phyloP scores from a whole-genome alignment of 2,329 filamentous ascomycete genomes.

The Alternaria burnsii region DNA sequence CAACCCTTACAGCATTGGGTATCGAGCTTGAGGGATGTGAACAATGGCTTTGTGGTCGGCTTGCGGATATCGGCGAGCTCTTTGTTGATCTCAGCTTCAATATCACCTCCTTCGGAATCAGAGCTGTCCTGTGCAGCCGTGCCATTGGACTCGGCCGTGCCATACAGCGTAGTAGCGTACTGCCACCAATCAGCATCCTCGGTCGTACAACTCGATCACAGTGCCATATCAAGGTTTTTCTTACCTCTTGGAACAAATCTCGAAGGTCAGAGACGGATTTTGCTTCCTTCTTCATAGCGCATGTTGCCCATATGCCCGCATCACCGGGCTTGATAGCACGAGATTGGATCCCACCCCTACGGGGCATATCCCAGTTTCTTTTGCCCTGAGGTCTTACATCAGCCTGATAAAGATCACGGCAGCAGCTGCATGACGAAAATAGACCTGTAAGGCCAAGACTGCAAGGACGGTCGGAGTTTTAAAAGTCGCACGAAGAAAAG shows the following conservation, averaged over 20 bases:
- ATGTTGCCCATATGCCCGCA: conserved; percentile 80
- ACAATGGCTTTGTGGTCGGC: conserved; percentile 58
- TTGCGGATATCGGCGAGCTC: conserved; percentile 73
- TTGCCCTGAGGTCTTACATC: conserved; percentile 46
- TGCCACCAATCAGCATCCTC: conserved; percentile 58
- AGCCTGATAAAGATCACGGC: conserved; percentile 20
- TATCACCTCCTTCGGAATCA: conserved; percentile 60
- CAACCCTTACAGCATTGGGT: conserved; percentile 61
- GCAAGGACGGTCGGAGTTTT: conserved; percentile 15
- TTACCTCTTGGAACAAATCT: conserved; percentile 71
- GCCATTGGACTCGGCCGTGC: conserved; percentile 46
- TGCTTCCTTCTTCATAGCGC: conserved; percentile 73
- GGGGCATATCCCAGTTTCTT: conserved; percentile 56
- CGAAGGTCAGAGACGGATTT: conserved; percentile 74
- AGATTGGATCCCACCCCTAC: conserved; percentile 41
- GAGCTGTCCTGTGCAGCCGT: conserved; percentile 53
- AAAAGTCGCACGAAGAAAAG: conserved; percentile 23
- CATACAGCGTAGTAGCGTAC: conserved; percentile 70
- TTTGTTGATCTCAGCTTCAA: conserved; percentile 75
- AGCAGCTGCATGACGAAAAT: conserved; percentile 33
- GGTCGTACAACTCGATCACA: not conserved
- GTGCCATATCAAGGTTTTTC: conserved; percentile 27
- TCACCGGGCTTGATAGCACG: conserved; percentile 70
- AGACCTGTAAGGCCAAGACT: conserved; percentile 19
- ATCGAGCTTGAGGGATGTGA: conserved; percentile 63